Evolutionary conservation across 179 eudicot genomes (phyloP).

Genomic region (Patellifolia procumbens): DNA sequence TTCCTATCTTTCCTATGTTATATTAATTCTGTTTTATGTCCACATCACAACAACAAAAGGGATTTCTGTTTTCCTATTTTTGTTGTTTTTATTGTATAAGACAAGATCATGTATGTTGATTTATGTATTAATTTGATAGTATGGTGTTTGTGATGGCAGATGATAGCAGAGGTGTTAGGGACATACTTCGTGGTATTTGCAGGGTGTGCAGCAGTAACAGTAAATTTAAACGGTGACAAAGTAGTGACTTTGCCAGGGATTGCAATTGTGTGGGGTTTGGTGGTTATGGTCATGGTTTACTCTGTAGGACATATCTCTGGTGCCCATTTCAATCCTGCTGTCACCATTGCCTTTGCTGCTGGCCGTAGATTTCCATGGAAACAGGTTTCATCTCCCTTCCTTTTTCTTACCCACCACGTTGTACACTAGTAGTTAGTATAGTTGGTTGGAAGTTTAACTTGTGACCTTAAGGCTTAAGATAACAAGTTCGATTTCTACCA

Average conservation of each 20-base stretch:
- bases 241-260: constrained; percentile 65
- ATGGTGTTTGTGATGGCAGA: constrained; percentile 39
- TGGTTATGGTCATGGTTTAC: constrained; percentile 90
- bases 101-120: too few relatives aligned
- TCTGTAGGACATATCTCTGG: constrained; percentile 90
- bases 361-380: constrained; percentile 78
- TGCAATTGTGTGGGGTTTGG: constrained; percentile 79
- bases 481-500: too few relatives aligned
- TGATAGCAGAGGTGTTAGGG: constrained; percentile 81
- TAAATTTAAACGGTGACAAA: constrained; percentile 44
- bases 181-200: constrained; percentile 86
- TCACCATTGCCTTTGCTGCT: constrained; percentile 86
- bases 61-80: background rate
- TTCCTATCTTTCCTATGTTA: background rate
- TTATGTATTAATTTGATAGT: too few relatives aligned
- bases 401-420: too few relatives aligned
- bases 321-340: constrained; percentile 92
- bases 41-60: background rate
- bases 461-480: too few relatives aligned
- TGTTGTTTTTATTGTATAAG: background rate
- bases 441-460: too few relatives aligned
- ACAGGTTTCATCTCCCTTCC: constrained; percentile 44
- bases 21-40: background rate
- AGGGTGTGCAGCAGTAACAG: constrained; percentile 73
- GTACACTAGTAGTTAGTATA: too few relatives aligned